Base-by-base conservation (phyloP, 257 asterid genomes). In the Penstemon newberryi region DNA sequence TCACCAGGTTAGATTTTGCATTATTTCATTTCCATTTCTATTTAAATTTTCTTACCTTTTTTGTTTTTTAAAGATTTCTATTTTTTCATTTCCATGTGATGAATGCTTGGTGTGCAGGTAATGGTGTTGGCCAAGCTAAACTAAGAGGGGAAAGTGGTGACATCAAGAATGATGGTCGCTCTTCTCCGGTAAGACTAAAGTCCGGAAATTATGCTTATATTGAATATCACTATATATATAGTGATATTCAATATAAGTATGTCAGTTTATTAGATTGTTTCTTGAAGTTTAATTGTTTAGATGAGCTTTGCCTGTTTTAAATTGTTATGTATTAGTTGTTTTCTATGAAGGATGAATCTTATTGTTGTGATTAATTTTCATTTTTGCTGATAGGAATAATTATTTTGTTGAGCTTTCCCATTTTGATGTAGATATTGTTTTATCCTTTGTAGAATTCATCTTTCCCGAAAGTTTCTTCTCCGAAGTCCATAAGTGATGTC, bases 1-100 rank as follows among this genome's bases (percentile, higher is more conserved):
- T 67, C 86, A 57, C 53, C 85, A 82, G 98, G 97, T 90, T 79
- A 36, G 72, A 44, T 19, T 60, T 63, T 37, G 25, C 33, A 3
- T 33, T 25, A 25, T 25, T 57, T 37, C 6, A 7, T 45, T 12
- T 10, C 5, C 51, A 53, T 39, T 12, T 9, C 12, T 6, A 45
- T 5, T 33, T 7, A 9, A 3, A 39, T 60, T 47, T 3, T 4
- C 9, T 10, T 38, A 5, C 7, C 4, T 4, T 50, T 12, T 7
- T 33, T 10, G n/a, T 2, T 43, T 1, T 43, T 8, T 49, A 3
- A 9, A n/a, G 38, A 5, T 5, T 5, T 60, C 7, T 36, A 10
- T 67, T 56, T 11, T 41, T 19, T 41, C 65, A 43, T 49, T 25
- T 10, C 47, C 53, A 11, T 62, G 9, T 42, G 65, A 40, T 53